Base-by-base conservation (phyloP, 1,284 basidiomycete genomes). In the Austroboletus novae-zelandiae region DNA sequence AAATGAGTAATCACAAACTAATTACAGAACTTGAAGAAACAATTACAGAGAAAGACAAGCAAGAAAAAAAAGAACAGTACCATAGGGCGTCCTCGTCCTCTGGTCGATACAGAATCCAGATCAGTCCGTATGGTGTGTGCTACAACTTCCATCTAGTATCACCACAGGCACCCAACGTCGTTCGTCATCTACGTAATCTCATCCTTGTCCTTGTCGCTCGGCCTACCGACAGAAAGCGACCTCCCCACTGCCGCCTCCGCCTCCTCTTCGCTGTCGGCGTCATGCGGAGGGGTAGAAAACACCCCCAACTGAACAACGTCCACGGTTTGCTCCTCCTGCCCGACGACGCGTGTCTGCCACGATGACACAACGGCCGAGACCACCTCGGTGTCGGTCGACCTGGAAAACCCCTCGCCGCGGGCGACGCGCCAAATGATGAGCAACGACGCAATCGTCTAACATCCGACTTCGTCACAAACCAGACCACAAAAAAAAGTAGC, bases 391-490 rank as follows among this genome's bases (percentile, higher is more conserved):
- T 44, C 25, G 11, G 39, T 34, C 9, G 49, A 29, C 13, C 5
- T 14, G 10, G n/a, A 27, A 47, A 45, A 58, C 18, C 47, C 51
- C 18, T 60, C 32, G 17, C 57, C 58, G 14, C 52, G 51, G 9
- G 57, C 55, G 25, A 58, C 31, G 14, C 47, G 57, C 31, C 49
- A 51, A 23, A 58, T 50, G 25, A 60, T 55, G 17, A 60, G 40
- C 2, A 60, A 4, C 18, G 58, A 55, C 15, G 49, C 5, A 36
- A 57, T 51, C 42, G 43, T 27, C 55, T 57, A 11, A 1, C n/a
- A 20, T 32, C 31, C 31, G n/a, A 36, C n/a, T 14, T 11, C 1
- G 17, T 9, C 17, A 18, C 17, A 14, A 23, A 25, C n/a, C 6
- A 5, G 9, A 31, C 30, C 32, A 9, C 9, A 10, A 18, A 4